Evolutionary conservation across 192 early-diverging fungal genomes (phyloP), one percentile per base, ranked within the genome.

Genomic region (Dissophora globulifera): DNA sequence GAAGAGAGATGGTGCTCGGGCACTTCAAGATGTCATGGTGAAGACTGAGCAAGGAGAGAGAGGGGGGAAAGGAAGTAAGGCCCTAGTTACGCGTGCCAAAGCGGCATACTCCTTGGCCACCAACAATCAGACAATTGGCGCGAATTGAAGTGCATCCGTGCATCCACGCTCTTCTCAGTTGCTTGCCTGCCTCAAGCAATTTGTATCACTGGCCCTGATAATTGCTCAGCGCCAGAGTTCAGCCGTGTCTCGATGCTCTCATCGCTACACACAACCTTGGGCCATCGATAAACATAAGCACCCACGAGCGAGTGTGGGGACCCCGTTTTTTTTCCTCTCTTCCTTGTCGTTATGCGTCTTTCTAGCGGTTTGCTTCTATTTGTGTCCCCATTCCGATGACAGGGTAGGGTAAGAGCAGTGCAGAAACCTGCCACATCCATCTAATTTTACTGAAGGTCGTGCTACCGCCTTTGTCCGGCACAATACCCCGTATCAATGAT

Each of bases 121-220:
- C n/a, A n/a, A n/a, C n/a, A n/a, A n/a, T n/a, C n/a, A n/a, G n/a
- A n/a, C n/a, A n/a, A n/a, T n/a, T n/a, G 27, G 50, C 50, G 50
- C 50, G 50, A 52, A 52, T 31, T 52, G 27, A 60, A 38, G 35
- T 6, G 35, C 35, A 38, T 64, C 62, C 50, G 62, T 64, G 62
- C 62, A 64, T 53, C 62, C 33, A 50, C 52, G 32, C 40, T 62
- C 35, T 38, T 13, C 13, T 13, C 35, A n/a, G n/a, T 13, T 38
- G 7, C 33, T 40, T 43, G n/a, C 22, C 20, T 38, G 20, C 23
- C 0, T 2, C 13, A 4, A 22, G 5, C 23, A 55, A 55, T 55
- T 55, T 55, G 53, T 55, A 55, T 41, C 53, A 5, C 29, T 52
- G 4, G 27, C 11, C 49, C 27, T 25, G 25, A 11, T 26, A 25